Evolutionary conservation across 441 rosid species (phyloP).

Genomic region (Populus hybrid): DNA sequence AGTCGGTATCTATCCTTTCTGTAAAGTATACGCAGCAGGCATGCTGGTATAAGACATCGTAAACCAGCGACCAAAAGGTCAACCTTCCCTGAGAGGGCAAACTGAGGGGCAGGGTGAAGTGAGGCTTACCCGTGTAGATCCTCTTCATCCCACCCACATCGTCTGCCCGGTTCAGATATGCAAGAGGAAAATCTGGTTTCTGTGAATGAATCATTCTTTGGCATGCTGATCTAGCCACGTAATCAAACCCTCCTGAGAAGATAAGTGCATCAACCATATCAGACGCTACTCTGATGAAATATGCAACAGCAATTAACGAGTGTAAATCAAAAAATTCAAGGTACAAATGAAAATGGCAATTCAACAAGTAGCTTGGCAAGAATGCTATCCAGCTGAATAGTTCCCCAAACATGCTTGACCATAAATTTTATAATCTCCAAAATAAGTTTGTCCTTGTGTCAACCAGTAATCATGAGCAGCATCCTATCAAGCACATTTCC

Average conservation of each 20-base stretch:
- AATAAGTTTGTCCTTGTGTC: background rate
- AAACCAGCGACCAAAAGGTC: background rate
- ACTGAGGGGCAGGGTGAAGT: background rate
- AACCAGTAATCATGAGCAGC: background rate
- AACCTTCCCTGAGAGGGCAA: background rate
- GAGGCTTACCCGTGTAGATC: background rate
- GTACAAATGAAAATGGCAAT: background rate
- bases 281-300: background rate
- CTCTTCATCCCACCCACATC: background rate
- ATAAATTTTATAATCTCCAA: background rate
- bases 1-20: background rate
- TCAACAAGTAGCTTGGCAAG: background rate
- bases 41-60: background rate
- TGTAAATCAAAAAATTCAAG: background rate
- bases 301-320: background rate
- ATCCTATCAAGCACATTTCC: background rate
- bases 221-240: background rate
- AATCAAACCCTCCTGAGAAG: slow-evolving; percentile 5
- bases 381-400: background rate
- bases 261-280: background rate
- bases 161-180: background rate
- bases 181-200: background rate
- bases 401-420: background rate
- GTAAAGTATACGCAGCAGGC: background rate
- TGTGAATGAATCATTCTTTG: background rate